Evolutionary conservation across 1,284 basidiomycete genomes (phyloP), one percentile per base, ranked within the genome.

Genomic region (Dichomitus squalens): DNA sequence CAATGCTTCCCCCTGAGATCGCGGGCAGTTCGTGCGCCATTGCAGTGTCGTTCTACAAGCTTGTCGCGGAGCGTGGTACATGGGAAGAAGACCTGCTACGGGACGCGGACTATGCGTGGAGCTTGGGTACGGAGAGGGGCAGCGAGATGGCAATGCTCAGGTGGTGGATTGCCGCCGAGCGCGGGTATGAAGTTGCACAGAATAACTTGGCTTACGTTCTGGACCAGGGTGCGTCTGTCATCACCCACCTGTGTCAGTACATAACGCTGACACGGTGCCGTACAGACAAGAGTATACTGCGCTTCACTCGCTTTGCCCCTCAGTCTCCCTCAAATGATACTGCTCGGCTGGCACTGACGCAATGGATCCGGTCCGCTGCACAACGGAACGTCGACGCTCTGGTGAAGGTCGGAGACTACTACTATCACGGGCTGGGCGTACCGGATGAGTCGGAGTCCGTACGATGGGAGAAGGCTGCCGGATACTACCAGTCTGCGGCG

Each of bases 381-480:
- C 97, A 99, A 72, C 88, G 90, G 56, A 97, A 98, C 67, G 84
- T 97, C 25, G 96, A 99, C 69, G 93, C 97, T 2, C 80, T 98
- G 60, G 94, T 98, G 66, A 98, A 98, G 80, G 94, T 97, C 2
- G 94, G 91, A 48, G 96, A 98, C 71, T 96, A 98, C 71, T 96
- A 96, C 74, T 98, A 95, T 73, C 86, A 93, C 61, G 93, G 93
- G 0, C 79, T 93, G 8, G 94, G 93, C 5, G 85, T 92, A 1
- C 74, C 81, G 20, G 80, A 85, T 58, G 84, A 87, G 57, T 79
- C 84, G 14, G 81, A 85, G 65, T 72, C 77, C 1, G 74, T 82
- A 31, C 81, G 88, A 16, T 86, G 86, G 70, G 92, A 94, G 69
- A 94, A 94, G 65, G 97, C 97, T 0, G 93, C 92, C 0, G 86